phyloP scores from a whole-genome alignment of 306 rosid species.

The Malus orientalis region DNA sequence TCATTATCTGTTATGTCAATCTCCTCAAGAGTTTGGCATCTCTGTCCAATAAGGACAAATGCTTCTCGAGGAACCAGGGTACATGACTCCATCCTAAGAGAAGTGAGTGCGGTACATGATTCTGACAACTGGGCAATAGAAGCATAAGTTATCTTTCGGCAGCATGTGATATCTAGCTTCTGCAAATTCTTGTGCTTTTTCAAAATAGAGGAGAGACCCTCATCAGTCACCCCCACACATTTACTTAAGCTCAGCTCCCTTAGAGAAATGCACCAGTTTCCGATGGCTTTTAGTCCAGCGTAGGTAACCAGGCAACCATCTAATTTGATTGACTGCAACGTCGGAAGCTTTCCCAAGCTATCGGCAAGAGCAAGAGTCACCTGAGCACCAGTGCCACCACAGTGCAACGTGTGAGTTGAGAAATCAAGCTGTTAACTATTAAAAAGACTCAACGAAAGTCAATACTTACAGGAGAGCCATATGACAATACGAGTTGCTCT shows the following conservation, averaged over 20 bases:
- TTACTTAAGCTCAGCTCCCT: conserved; percentile 81
- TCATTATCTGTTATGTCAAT: conserved; percentile 92
- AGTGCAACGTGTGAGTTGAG: not conserved
- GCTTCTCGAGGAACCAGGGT: conserved; percentile 64
- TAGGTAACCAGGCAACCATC: conserved; percentile 63
- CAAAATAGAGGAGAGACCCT: conserved; percentile 61
- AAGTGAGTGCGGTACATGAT: conserved; percentile 57
- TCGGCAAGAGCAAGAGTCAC: conserved; percentile 64
- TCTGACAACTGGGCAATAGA: conserved; percentile 60
- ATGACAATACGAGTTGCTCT: conserved; percentile 60
- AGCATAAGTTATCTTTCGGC: conserved; percentile 66
- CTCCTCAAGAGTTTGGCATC: conserved; percentile 63
- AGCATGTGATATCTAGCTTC: conserved; percentile 94
- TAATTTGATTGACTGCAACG: conserved; percentile 66
- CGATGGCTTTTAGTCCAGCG: conserved; percentile 71
- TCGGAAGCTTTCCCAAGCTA: conserved; percentile 55
- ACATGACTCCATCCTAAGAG: conserved; percentile 91
- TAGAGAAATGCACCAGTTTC: conserved; percentile 57
- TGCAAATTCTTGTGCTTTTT: conserved; percentile 65
- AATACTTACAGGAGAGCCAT: conserved; percentile 71
- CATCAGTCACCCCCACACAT: conserved; percentile 77
- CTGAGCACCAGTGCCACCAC: conserved; percentile 35
- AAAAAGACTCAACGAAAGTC: not conserved
- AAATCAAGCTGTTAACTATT: not conserved
- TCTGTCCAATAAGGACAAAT: conserved; percentile 59